Evolutionary conservation across 805 yeast genomes (phyloP).

Genomic region (Tetrapisispora nanseiensis): DNA sequence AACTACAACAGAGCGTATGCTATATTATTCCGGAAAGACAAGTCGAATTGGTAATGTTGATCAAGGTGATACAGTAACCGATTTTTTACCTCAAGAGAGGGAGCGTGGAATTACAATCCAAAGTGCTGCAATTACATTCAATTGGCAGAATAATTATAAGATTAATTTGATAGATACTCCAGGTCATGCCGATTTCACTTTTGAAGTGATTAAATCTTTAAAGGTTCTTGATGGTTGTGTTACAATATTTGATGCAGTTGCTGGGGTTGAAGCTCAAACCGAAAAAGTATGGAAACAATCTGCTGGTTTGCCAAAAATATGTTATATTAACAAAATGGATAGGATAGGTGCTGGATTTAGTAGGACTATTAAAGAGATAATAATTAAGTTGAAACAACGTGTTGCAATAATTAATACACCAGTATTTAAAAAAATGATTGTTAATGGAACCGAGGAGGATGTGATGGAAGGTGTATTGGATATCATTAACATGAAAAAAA

Average conservation of each 20-base stretch:
- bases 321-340: slow-evolving; percentile 92
- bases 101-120: slow-evolving; percentile 93
- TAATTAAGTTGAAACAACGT: slow-evolving; percentile 61
- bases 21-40: slow-evolving; percentile 79
- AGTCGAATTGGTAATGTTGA: slow-evolving; percentile 84
- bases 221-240: slow-evolving; percentile 93
- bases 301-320: slow-evolving; percentile 60
- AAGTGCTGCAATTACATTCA: slow-evolving; percentile 87
- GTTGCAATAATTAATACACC: slow-evolving; percentile 75
- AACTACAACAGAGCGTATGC: slow-evolving; percentile 92
- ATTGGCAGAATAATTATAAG: slow-evolving; percentile 61
- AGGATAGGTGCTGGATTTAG: slow-evolving; percentile 92
- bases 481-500: slow-evolving; percentile 41
- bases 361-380: slow-evolving; percentile 77
- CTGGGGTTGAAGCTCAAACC: slow-evolving; percentile 97
- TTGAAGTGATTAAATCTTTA: slow-evolving; percentile 83
- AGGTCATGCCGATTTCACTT: slow-evolving; percentile 95
- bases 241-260: slow-evolving; percentile 86
- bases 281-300: slow-evolving; percentile 96
- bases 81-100: slow-evolving; percentile 80
- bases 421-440: slow-evolving; percentile 39
- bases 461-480: slow-evolving; percentile 51
- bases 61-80: slow-evolving; percentile 94
- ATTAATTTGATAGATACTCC: slow-evolving; percentile 94
- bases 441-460: slow-evolving; percentile 17